phyloP scores from a whole-genome alignment of 371 early-diverging fungal genomes.

The Mucor velutinosus region DNA sequence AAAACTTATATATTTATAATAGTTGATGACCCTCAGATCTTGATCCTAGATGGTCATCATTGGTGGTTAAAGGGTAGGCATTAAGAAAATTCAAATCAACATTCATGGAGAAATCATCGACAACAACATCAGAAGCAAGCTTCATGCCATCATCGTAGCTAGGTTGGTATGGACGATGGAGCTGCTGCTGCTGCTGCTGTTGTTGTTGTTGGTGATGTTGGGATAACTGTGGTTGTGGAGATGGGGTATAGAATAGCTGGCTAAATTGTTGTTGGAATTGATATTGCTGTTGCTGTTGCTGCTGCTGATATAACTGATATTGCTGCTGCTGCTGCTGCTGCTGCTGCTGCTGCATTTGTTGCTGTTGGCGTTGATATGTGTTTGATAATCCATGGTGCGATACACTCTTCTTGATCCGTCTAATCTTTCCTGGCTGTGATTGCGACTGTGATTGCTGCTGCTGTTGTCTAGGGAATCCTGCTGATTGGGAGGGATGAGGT shows the following conservation, averaged over 20 bases:
- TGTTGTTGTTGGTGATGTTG: slow-evolving; percentile 11
- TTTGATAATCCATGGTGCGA: slow-evolving; percentile 20
- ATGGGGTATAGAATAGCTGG: slow-evolving; percentile 1
- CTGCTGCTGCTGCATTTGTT: slow-evolving; percentile 14
- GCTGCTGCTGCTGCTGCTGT: slow-evolving; percentile 11
- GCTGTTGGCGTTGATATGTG: slow-evolving; percentile 15
- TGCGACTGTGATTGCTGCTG: background rate
- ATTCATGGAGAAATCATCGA: slow-evolving; percentile 11
- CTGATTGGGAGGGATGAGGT: slow-evolving; percentile 11
- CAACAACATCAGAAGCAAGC: background rate
- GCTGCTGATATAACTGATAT: slow-evolving; percentile 12
- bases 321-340: slow-evolving; percentile 16
- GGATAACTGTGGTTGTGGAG: slow-evolving; percentile 2
- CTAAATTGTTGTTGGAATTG: slow-evolving; percentile 11
- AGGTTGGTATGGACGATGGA: slow-evolving; percentile 24
- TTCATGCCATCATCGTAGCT: slow-evolving; percentile 10
- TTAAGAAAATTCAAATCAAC: slow-evolving; percentile 9
- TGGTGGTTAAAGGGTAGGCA: background rate
- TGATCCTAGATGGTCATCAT: slow-evolving; percentile 4
- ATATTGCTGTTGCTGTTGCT: slow-evolving; percentile 10
- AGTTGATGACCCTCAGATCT: slow-evolving; percentile 25
- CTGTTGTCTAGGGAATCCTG: slow-evolving; percentile 18
- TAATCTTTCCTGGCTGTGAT: slow-evolving; percentile 9
- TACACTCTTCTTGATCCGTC: slow-evolving; percentile 19
- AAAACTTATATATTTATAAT: slow-evolving; percentile 8